A percentile compares a stretch with the other conserved stretches of the same genome.
phyloP scores from a whole-genome alignment of 495 filamentous ascomycete species.

The Neurospora discreta region DNA sequence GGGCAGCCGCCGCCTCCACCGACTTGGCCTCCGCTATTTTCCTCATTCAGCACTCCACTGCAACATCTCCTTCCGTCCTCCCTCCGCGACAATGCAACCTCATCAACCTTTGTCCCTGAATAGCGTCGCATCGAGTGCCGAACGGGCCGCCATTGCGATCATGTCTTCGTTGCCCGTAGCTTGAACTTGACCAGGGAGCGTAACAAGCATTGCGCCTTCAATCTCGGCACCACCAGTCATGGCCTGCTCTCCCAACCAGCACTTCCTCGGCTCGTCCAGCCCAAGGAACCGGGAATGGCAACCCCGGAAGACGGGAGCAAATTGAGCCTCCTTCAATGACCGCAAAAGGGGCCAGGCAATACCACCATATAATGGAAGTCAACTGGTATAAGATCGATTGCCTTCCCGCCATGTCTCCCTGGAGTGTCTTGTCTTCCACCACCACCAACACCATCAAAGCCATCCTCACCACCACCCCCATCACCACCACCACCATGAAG shows the following conservation, averaged over 20 bases:
- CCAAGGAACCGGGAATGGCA: not conserved
- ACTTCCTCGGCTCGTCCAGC: not conserved
- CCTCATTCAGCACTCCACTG: not conserved
- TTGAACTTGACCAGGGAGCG: not conserved
- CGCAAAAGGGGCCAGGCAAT: not conserved
- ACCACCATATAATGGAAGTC: not conserved
- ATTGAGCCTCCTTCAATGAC: not conserved
- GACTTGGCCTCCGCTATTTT: not conserved
- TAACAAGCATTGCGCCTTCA: not conserved
- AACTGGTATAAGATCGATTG: not conserved
- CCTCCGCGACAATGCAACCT: slow-evolving; percentile 21
- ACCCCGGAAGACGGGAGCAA: not conserved
- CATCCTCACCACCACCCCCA: not conserved
- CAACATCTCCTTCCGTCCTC: slow-evolving; percentile 11
- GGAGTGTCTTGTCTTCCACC: not conserved
- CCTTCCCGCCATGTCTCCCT: not conserved
- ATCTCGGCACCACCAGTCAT: not conserved
- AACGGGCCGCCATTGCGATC: slow-evolving; percentile 18
- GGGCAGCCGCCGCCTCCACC: not conserved
- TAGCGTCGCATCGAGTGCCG: not conserved
- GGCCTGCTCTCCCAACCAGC: not conserved
- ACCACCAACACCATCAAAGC: not conserved
- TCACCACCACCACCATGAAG: slow-evolving; percentile 15
- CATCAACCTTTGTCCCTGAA: slow-evolving; percentile 3
- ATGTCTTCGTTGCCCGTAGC: not conserved